A percentile compares a stretch with the other conserved stretches of the same genome.
phyloP scores from a whole-genome alignment of 306 rosid genomes.

The Quercus ilex region DNA sequence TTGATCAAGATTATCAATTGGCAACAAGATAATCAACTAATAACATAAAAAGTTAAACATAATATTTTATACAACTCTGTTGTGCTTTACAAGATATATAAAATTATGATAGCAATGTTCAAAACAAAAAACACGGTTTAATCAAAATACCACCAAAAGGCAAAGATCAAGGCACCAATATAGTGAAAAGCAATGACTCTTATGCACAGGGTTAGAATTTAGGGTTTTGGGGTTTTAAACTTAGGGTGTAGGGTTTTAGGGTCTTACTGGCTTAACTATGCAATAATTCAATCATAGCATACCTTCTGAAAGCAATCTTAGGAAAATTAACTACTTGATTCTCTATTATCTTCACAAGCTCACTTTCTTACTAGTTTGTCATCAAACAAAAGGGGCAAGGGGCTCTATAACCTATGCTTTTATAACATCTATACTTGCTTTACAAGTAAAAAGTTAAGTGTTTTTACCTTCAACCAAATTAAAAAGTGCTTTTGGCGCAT shows the following conservation, averaged over 20 bases:
- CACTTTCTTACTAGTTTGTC: not conserved
- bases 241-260: too few species aligned
- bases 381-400: not conserved
- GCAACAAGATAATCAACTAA: too few species aligned
- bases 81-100: too few species aligned
- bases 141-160: not conserved
- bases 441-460: not conserved
- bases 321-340: conserved; percentile 4
- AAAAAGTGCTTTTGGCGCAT: conserved; percentile 66
- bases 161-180: not conserved
- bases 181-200: too few species aligned
- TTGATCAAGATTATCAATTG: too few species aligned
- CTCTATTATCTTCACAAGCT: not conserved
- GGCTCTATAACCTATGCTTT: not conserved
- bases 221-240: too few species aligned
- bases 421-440: not conserved
- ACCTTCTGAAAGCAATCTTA: not conserved
- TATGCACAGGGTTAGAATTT: too few species aligned
- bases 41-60: too few species aligned
- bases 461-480: conserved; percentile 77
- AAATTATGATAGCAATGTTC: too few species aligned
- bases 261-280: not conserved
- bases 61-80: too few species aligned
- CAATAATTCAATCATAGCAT: not conserved
- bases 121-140: not conserved